Evolutionary conservation across 116 monocot genomes (phyloP), one percentile per base, ranked within the genome.

Genomic region (Phalaenopsis hybrid): DNA sequence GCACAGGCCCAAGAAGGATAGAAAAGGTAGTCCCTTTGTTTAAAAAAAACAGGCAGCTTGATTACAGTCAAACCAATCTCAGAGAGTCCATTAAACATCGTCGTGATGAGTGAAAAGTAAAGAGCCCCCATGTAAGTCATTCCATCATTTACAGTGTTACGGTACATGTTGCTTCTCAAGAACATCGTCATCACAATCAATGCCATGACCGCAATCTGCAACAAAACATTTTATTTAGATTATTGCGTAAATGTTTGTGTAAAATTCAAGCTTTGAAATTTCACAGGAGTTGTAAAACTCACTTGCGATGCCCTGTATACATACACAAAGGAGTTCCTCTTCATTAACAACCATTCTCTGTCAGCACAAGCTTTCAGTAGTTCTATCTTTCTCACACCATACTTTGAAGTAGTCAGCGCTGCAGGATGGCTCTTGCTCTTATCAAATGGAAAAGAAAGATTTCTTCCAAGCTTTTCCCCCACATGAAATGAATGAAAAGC

Each of bases 1-100:
- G 90, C 70, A 79, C 87, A 90, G 59, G 83, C 85, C 90, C 90
- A 90, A 25, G 90, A 78, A 20, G 90, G 90, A 75, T 85, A 90
- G 73, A 90, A 90, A 68, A 81, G 83, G 57, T 75, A 81, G 28
- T 90, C 90, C 48, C 87, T 73, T 79, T 89, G 89, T 79, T 89
- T 89, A 79, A 79, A 89, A 83, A 87, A 85, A 79, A 87, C 76
- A 0, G 89, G 89, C 7, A 89, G 81, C 69, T 87, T 89, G 46
- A 76, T 21, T 46, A 84, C 65, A 11, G 79, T 84, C 85, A 87
- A 76, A 61, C 76, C 74, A 61, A 87, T 46, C 79, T 87, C 87
- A 1, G 87, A 67, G 45, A 85, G 84, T 6, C 84, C 87, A 76
- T 87, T 87, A 74, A 84, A 87, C 70, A 87, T 67, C 69, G 77